Evolutionary conservation across 257 asterid species (phyloP).

Genomic region (Solanum sparsipilum): DNA sequence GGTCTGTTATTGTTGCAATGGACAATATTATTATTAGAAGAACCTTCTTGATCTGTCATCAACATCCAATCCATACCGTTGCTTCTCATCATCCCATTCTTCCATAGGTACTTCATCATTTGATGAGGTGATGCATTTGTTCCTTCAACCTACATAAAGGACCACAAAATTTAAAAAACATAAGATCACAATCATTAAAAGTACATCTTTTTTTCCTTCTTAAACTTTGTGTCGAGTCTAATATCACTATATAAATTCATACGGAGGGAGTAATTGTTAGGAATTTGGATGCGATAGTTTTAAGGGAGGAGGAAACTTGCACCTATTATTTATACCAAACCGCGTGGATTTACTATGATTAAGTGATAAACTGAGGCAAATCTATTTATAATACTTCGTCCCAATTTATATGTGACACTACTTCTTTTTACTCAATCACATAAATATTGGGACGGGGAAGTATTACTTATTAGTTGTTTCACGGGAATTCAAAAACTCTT

Average conservation of each 20-base stretch:
- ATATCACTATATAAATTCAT: not conserved
- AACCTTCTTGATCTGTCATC: constrained; percentile 18
- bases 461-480: not conserved
- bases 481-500: not conserved
- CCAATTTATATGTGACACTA: not conserved
- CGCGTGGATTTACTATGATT: not conserved
- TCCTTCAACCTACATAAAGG: not conserved
- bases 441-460: not conserved
- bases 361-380: not conserved
- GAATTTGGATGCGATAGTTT: not conserved
- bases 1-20: constrained; percentile 38
- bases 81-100: constrained; percentile 14
- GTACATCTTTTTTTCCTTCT: not conserved
- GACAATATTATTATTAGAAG: constrained; percentile 1
- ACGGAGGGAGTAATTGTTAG: not conserved
- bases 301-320: not conserved
- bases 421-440: not conserved
- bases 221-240: not conserved
- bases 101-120: not conserved
- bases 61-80: constrained; percentile 31
- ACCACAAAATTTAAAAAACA: not conserved
- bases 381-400: not conserved
- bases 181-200: not conserved
- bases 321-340: not conserved
- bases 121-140: not conserved